These are phyloP conservation scores for Arthromyces matolae DNA, from an alignment of 768 basidiomycete genomes.

Conservation along the genomic window DNA sequence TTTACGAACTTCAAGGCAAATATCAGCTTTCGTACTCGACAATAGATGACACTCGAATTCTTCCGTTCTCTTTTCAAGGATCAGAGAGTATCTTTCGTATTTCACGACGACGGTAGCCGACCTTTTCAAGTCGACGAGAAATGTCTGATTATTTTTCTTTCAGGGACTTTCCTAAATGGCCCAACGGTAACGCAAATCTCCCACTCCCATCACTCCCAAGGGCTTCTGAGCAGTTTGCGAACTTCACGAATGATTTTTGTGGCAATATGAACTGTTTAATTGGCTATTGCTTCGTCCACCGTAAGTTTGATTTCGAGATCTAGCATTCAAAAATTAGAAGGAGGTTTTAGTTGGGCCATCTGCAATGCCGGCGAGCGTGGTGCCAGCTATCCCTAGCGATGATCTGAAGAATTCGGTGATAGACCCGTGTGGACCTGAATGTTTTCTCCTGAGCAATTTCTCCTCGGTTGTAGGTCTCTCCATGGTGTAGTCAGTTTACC, in stretches of 20 bases:
- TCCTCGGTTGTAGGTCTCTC: slow-evolving; percentile 14
- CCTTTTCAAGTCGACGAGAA: background rate
- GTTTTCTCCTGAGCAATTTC: slow-evolving; percentile 24
- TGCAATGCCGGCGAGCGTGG: slow-evolving; percentile 23
- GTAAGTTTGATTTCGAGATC: slow-evolving; percentile 25
- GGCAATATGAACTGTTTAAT: slow-evolving; percentile 48
- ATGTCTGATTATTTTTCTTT: background rate
- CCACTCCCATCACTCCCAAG: background rate
- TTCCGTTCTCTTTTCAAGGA: slow-evolving; percentile 40
- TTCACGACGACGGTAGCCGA: slow-evolving; percentile 13
- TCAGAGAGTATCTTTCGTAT: slow-evolving; percentile 31
- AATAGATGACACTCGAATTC: slow-evolving; percentile 46
- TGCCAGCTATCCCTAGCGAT: slow-evolving; percentile 21
- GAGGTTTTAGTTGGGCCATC: slow-evolving; percentile 23
- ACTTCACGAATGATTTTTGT: slow-evolving; percentile 44
- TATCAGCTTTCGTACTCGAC: slow-evolving; percentile 36
- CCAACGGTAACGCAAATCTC: slow-evolving; percentile 10
- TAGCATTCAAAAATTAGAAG: background rate
- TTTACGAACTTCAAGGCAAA: slow-evolving; percentile 36
- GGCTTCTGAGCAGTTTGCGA: slow-evolving; percentile 25
- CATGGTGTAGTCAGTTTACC: background rate
- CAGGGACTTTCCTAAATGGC: slow-evolving; percentile 33
- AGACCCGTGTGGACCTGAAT: slow-evolving; percentile 29
- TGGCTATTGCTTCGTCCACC: slow-evolving; percentile 47
- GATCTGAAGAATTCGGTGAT: slow-evolving; percentile 15